A percentile compares a stretch with the other conserved stretches of the same genome.
phyloP scores from a whole-genome alignment of 2,329 filamentous ascomycete genomes.

The Penicillium sp. region DNA sequence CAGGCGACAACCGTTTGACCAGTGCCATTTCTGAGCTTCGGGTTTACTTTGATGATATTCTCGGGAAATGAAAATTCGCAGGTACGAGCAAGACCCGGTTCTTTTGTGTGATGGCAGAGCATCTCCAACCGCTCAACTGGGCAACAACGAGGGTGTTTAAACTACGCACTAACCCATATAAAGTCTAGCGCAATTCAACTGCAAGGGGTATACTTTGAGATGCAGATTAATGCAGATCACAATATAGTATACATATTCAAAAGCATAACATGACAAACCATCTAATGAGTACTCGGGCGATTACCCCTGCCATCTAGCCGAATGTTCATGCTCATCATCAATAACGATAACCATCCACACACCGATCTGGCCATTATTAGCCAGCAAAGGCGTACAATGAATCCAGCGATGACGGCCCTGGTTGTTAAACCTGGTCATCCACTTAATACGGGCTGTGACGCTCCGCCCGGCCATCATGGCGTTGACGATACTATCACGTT shows the following conservation, averaged over 20 bases:
- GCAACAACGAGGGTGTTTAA: background rate
- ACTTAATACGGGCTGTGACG: slow-evolving; percentile 71
- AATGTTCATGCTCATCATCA: slow-evolving; percentile 55
- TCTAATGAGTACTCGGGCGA: slow-evolving; percentile 6
- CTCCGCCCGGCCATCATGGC: slow-evolving; percentile 66
- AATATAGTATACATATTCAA: background rate
- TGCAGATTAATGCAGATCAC: background rate
- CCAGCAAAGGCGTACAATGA: slow-evolving; percentile 70
- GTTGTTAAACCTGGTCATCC: slow-evolving; percentile 55
- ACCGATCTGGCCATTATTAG: slow-evolving; percentile 64
- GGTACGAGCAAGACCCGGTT: background rate
- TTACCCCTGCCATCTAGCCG: slow-evolving; percentile 15
- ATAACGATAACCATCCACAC: slow-evolving; percentile 77
- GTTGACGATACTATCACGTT: slow-evolving; percentile 52
- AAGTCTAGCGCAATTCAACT: too few relatives aligned
- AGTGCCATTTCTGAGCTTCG: background rate
- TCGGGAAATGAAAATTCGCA: background rate
- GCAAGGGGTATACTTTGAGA: too few relatives aligned
- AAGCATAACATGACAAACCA: background rate
- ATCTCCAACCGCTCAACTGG: background rate
- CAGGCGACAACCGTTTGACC: background rate
- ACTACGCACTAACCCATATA: background rate
- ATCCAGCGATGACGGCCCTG: slow-evolving; percentile 71
- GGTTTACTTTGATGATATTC: background rate
- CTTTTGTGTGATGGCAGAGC: background rate